Percentiles rank a stretch among this genome's conserved stretches.
Conservation (phyloP, 441 rosid species). For the Populus trichocarpa region DNA sequence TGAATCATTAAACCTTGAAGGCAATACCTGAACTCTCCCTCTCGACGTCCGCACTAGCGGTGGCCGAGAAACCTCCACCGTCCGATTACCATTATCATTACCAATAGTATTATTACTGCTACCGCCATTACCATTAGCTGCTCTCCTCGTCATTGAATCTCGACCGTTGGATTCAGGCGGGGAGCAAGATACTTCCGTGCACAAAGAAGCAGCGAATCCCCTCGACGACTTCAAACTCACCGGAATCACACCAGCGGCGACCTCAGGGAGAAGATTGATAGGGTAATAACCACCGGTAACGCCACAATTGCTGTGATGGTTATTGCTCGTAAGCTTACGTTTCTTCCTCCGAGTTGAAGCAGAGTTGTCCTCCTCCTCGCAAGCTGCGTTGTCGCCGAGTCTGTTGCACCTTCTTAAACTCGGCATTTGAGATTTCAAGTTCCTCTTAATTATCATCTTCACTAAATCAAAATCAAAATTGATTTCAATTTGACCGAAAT, state of each 20-base stretch:
- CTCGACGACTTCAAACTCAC: conserved; percentile 43
- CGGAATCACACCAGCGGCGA: conserved; percentile 71
- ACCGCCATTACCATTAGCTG: background rate
- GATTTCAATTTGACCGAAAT: background rate
- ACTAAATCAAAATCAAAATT: background rate
- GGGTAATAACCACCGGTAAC: conserved; percentile 53
- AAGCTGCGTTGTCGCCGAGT: conserved; percentile 35
- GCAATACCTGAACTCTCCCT: conserved; percentile 98
- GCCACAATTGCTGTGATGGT: background rate
- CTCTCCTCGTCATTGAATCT: conserved; percentile 25
- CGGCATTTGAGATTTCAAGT: conserved; percentile 89
- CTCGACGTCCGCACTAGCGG: conserved; percentile 92
- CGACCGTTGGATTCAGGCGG: conserved; percentile 37
- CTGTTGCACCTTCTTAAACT: conserved; percentile 62
- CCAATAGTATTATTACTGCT: no score
- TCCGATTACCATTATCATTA: conserved; percentile 16
- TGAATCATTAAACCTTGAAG: conserved; percentile 98
- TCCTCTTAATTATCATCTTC: conserved; percentile 85
- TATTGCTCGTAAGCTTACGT: conserved; percentile 31
- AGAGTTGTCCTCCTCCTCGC: conserved; percentile 49
- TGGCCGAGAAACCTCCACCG: conserved; percentile 67
- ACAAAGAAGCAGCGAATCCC: conserved; percentile 65
- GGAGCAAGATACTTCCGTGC: conserved; percentile 49
- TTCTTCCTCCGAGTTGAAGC: conserved; percentile 58
- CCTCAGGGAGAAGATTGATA: conserved; percentile 60